Evolutionary conservation across 306 rosid species (phyloP).

Genomic region (barrel medic (Medicago truncatula)): DNA sequence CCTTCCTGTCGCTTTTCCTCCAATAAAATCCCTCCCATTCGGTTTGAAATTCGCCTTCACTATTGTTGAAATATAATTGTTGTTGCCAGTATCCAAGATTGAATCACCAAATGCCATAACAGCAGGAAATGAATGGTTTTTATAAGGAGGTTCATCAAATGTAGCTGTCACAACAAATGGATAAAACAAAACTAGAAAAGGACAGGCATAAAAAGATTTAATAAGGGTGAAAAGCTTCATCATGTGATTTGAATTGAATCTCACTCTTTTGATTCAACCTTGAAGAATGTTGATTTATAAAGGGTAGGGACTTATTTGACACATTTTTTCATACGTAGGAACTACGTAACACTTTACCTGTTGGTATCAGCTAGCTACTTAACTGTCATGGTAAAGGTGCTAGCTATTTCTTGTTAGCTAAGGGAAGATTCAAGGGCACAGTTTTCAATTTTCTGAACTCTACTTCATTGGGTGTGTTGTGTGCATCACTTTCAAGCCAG

Average conservation of each 20-base stretch:
- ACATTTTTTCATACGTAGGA: conserved; percentile 15
- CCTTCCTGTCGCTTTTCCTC: conserved; percentile 44
- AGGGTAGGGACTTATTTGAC: conserved; percentile 8
- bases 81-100: conserved; percentile 48
- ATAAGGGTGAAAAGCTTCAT: conserved; percentile 36
- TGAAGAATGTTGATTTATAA: conserved; percentile 16
- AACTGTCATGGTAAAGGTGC: background rate
- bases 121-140: conserved; percentile 34
- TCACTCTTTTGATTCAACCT: background rate
- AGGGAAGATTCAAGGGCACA: background rate
- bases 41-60: conserved; percentile 38
- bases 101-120: conserved; percentile 48
- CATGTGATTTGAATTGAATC: conserved; percentile 16
- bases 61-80: conserved; percentile 31
- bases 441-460: background rate
- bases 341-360: conserved; percentile 11
- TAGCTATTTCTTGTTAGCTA: conserved; percentile 8
- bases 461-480: conserved; percentile 32
- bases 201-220: conserved; percentile 9
- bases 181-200: conserved; percentile 8
- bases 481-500: too few relatives aligned
- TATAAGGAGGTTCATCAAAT: background rate
- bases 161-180: conserved; percentile 32
- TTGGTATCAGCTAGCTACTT: conserved; percentile 19
- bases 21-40: conserved; percentile 45